Evolutionary conservation across 2,329 filamentous ascomycete species (phyloP).

Genomic region (Harringtonia aguacate): DNA sequence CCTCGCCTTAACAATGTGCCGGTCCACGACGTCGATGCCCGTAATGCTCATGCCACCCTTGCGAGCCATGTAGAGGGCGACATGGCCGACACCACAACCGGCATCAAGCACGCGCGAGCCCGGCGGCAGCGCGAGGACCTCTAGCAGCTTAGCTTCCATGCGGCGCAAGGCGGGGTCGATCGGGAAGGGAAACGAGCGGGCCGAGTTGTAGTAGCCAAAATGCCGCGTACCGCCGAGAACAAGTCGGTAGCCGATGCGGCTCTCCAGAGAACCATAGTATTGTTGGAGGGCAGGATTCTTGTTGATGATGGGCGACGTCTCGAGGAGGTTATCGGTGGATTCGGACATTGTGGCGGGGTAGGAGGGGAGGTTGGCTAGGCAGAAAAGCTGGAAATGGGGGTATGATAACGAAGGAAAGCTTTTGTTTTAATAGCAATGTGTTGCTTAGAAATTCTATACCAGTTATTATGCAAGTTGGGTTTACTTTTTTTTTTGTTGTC

Average conservation of each 20-base stretch:
- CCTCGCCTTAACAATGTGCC: conserved; percentile 32
- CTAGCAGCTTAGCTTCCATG: conserved; percentile 39
- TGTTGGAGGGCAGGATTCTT: conserved; percentile 27
- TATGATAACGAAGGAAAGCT: too few species aligned
- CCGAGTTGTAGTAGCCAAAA: conserved; percentile 36
- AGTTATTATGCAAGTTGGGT: too few species aligned
- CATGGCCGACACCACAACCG: conserved; percentile 37
- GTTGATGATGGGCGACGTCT: conserved; percentile 19
- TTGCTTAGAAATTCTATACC: too few species aligned
- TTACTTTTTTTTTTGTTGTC: too few species aligned
- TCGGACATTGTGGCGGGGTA: too few species aligned
- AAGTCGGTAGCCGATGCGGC: conserved; percentile 28
- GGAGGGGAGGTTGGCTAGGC: too few species aligned
- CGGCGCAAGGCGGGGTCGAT: conserved; percentile 26
- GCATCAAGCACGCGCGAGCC: conserved; percentile 37
- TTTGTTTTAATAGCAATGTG: too few species aligned
- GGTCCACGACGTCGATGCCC: conserved; percentile 37
- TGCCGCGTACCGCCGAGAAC: conserved; percentile 36
- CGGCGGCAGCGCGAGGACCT: conserved; percentile 23
- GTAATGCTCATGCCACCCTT: conserved; percentile 28
- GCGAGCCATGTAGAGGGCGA: conserved; percentile 35
- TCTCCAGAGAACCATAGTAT: conserved; percentile 36
- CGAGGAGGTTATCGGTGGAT: neutral
- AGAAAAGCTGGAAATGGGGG: too few species aligned
- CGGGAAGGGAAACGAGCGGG: conserved; percentile 37